These are phyloP conservation scores for Aureobasidium sp. DNA, from an alignment of 2,329 filamentous ascomycete species.

Conservation along the genomic window DNA sequence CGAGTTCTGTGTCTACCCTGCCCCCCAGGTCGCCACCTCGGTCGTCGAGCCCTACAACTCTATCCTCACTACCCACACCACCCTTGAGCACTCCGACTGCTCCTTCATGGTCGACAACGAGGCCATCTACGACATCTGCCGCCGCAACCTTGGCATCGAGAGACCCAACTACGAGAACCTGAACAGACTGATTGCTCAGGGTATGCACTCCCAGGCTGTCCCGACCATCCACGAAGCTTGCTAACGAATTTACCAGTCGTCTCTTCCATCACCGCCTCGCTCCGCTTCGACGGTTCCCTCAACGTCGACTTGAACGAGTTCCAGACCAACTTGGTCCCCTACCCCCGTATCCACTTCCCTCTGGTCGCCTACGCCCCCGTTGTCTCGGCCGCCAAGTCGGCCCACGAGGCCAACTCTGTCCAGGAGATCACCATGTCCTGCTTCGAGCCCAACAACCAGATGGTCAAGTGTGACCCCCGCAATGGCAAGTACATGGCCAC, in stretches of 20 bases:
- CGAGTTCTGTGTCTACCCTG: conserved; percentile 98
- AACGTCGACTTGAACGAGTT: conserved; percentile 99
- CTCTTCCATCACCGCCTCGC: conserved; percentile 94
- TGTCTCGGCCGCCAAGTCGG: conserved; percentile 88
- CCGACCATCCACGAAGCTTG: neutral
- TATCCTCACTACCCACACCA: conserved; percentile 97
- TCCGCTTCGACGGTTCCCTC: conserved; percentile 95
- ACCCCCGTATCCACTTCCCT: conserved; percentile 98
- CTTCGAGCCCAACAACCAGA: conserved; percentile 99
- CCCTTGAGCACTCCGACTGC: conserved; percentile 98
- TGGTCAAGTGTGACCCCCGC: conserved; percentile 98
- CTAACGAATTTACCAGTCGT: conserved; percentile 55
- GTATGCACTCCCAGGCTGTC: conserved; percentile 38
- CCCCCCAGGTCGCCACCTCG: conserved; percentile 91
- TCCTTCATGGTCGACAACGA: conserved; percentile 99
- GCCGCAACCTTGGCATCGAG: conserved; percentile 93
- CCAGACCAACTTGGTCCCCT: conserved; percentile 99
- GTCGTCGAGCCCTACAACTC: conserved; percentile 99
- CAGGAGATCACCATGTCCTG: conserved; percentile 98
- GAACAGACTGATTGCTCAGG: conserved; percentile 96
- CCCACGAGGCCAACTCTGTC: conserved; percentile 96
- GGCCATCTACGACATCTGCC: conserved; percentile 99
- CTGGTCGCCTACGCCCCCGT: conserved; percentile 94
- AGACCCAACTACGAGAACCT: conserved; percentile 98
- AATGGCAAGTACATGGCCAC: conserved; percentile 99